Evolutionary conservation across 768 basidiomycete species (phyloP).

Genomic region (Candolleomyces eurysporus): DNA sequence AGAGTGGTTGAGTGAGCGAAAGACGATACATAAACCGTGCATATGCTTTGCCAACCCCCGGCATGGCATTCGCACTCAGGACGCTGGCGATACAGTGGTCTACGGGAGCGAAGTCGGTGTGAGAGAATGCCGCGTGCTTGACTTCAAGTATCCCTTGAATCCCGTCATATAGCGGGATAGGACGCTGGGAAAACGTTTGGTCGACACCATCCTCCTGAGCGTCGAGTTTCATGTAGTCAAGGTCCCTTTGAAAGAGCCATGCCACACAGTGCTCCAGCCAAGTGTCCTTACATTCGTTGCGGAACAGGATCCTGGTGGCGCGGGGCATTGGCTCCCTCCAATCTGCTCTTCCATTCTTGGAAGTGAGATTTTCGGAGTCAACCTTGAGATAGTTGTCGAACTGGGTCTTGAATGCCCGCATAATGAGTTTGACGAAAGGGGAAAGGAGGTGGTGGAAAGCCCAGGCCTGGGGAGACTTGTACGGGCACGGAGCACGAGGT

Average conservation of each 20-base stretch:
- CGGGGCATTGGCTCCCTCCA: neutral
- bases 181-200: neutral
- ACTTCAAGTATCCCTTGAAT: neutral
- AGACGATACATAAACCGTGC: neutral
- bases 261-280: neutral
- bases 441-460: slow-evolving; percentile 7
- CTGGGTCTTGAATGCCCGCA: neutral
- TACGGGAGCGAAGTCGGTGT: neutral
- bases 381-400: neutral
- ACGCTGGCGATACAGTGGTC: neutral
- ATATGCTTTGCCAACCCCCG: neutral
- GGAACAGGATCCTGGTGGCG: neutral
- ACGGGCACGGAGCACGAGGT: slow-evolving; percentile 7
- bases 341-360: neutral
- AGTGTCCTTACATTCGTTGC: neutral
- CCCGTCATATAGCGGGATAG: neutral
- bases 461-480: slow-evolving; percentile 10
- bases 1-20: neutral
- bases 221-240: neutral
- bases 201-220: no score
- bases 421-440: neutral
- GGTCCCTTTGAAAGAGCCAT: neutral
- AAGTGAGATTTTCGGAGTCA: neutral
- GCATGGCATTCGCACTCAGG: neutral
- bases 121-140: neutral